Evolutionary conservation across 176 grass and related monocot species (phyloP).

Genomic region (Metroxylon sagu): DNA sequence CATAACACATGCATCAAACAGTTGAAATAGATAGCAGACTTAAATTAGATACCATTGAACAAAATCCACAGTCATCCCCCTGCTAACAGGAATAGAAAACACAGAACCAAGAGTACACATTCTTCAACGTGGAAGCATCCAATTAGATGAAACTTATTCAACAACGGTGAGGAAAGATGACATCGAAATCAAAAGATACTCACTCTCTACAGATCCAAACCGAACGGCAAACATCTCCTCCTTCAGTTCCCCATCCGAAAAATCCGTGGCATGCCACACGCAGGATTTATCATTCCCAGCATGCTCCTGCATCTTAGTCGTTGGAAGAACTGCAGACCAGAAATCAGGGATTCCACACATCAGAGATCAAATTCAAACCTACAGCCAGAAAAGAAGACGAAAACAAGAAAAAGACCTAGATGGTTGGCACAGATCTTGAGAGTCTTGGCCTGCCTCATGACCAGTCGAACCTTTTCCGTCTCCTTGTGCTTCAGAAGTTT

Average conservation of each 20-base stretch:
- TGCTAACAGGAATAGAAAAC: no score
- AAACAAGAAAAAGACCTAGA: slow-evolving; percentile 1
- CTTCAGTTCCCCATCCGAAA: slow-evolving; percentile 11
- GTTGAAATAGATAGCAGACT: no score
- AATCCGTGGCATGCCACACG: slow-evolving; percentile 18
- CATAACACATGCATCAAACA: no score
- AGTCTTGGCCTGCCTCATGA: slow-evolving; percentile 17
- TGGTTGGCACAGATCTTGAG: slow-evolving; percentile 20
- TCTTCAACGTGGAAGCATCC: no score
- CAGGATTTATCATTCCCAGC: slow-evolving; percentile 13
- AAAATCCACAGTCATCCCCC: no score
- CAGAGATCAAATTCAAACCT: not conserved
- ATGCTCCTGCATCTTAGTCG: slow-evolving; percentile 15
- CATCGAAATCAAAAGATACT: not conserved
- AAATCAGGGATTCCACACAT: not conserved
- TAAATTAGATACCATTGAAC: no score
- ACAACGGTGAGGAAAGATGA: not conserved
- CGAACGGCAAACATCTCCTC: slow-evolving; percentile 17
- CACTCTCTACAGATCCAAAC: slow-evolving; percentile 11
- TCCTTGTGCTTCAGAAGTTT: slow-evolving; percentile 18
- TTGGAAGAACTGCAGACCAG: slow-evolving; percentile 6
- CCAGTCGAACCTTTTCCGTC: slow-evolving; percentile 10
- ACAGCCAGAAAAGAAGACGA: no score
- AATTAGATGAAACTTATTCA: not conserved
- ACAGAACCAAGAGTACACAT: no score